Conservation (phyloP, 1,139 yeast genomes). For the Geotrichum fermentans region DNA sequence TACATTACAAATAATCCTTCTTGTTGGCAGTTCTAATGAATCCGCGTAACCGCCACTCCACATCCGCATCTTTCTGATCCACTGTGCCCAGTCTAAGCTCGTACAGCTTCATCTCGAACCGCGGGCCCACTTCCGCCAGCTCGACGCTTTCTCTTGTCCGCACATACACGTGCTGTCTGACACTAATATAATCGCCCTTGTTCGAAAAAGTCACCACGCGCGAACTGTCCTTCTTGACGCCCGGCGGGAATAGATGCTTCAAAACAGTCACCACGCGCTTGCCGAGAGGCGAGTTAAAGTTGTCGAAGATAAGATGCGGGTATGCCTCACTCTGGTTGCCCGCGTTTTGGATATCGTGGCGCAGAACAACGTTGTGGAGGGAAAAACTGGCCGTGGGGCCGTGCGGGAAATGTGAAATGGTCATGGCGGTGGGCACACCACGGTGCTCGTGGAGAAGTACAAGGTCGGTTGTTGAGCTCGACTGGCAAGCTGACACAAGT, state of each 20-base stretch:
- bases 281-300: conserved; percentile 80
- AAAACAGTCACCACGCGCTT: conserved; percentile 72
- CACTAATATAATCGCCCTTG: conserved; percentile 84
- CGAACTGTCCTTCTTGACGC: conserved; percentile 84
- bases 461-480: conserved; percentile 73
- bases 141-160: conserved; percentile 82
- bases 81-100: conserved; percentile 85
- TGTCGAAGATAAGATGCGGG: conserved; percentile 91
- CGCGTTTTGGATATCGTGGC: conserved; percentile 83
- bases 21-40: conserved; percentile 93
- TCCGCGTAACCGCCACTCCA: conserved; percentile 92
- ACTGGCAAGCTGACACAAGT: conserved; percentile 76
- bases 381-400: conserved; percentile 97
- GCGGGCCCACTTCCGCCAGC: conserved; percentile 94
- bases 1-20: conserved; percentile 64
- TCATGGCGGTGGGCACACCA: conserved; percentile 94
- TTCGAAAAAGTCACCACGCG: conserved; percentile 90
- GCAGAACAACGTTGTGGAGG: conserved; percentile 84
- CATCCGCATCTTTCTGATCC: conserved; percentile 95
- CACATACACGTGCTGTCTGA: conserved; percentile 92
- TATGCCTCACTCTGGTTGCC: conserved; percentile 89
- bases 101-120: conserved; percentile 91
- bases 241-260: conserved; percentile 92
- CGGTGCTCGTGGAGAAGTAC: conserved; percentile 90
- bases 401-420: conserved; percentile 93